Base-by-base conservation (phyloP, 2,329 filamentous ascomycete genomes). In the Pochonia chlamydosporia region DNA sequence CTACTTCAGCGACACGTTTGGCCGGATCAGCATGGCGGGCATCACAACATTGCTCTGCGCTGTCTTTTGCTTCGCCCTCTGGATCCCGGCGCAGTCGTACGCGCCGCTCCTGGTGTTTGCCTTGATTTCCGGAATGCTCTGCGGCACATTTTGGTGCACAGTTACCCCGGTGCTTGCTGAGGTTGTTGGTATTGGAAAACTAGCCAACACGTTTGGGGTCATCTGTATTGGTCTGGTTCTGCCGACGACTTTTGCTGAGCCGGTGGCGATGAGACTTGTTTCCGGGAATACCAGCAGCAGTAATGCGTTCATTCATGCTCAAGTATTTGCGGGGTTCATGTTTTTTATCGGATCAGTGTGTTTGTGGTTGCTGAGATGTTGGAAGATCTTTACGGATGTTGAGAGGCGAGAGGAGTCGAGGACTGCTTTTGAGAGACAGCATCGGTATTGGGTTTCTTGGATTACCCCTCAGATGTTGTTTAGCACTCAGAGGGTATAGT, bases 1-100 rank as follows among this genome's bases (percentile, higher is more conserved):
- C 1, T 79, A 82, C 58, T 78, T 79, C 55, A 79, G 74, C 51
- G 82, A 86, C 56, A 66, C 64, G 1, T 68, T 80, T 26, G 82
- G 82, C 2, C 69, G 81, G 2, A 72, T 87, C 53, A 85, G 85
- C 52, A 79, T 84, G 63, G 79, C 82, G 1, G 67, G 67, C 1
- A 57, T 71, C 8, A 73, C 78, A 63, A 79, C 78, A 0, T 30
- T 54, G 5, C 18, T 54, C 39, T 41, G 39, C 14, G 39, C 39
- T 7, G 41, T 85, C 2, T 75, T 83, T 54, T 76, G 73, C 45
- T 70, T 86, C 20, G 68, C 78, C 0, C 72, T 85, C 26, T 86
- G 82, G 82, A 74, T 77, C 30, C 78, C 77, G 41, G 75, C 81
- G 1, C 72, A 75, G 50, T 74, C 65, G 43, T 82, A 78, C 60